Conservation (phyloP, 352 stramenopile species). For the Thalassiosira mediterranea region DNA sequence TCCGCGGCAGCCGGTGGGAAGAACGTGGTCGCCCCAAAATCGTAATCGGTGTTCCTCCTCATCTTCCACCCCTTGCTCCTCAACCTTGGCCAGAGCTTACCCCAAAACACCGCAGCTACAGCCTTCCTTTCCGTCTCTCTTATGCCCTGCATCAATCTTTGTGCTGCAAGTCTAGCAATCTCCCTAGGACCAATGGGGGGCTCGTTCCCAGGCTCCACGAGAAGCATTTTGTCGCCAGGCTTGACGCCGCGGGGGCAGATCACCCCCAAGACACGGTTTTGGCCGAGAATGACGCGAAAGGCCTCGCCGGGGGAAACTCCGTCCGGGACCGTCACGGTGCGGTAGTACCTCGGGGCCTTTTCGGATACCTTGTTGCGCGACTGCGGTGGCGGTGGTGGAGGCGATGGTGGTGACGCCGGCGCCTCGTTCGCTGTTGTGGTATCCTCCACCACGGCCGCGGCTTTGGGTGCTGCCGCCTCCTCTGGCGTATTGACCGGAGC, state of each 20-base stretch:
- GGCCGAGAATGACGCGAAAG: no score
- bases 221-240: slow-evolving; percentile 26
- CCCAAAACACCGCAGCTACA: slow-evolving; percentile 32
- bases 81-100: slow-evolving; percentile 29
- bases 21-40: slow-evolving; percentile 42
- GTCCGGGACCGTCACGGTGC: slow-evolving; percentile 30
- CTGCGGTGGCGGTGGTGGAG: no score
- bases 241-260: slow-evolving; percentile 32
- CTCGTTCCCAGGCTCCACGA: slow-evolving; percentile 24
- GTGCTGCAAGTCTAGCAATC: slow-evolving; percentile 32
- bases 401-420: no score
- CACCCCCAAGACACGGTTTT: slow-evolving; percentile 30
- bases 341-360: no score
- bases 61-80: slow-evolving; percentile 20
- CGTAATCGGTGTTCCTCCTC: slow-evolving; percentile 14
- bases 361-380: no score
- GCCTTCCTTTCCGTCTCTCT: background rate
- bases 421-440: no score
- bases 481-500: no score
- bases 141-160: slow-evolving; percentile 4
- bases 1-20: slow-evolving; percentile 4
- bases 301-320: slow-evolving; percentile 21
- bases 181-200: slow-evolving; percentile 17
- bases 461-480: no score
- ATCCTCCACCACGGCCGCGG: no score